A percentile compares a stretch with the other conserved stretches of the same genome.
Conservation (phyloP, 1,284 basidiomycete genomes). For the Cryptococcus sp. region DNA sequence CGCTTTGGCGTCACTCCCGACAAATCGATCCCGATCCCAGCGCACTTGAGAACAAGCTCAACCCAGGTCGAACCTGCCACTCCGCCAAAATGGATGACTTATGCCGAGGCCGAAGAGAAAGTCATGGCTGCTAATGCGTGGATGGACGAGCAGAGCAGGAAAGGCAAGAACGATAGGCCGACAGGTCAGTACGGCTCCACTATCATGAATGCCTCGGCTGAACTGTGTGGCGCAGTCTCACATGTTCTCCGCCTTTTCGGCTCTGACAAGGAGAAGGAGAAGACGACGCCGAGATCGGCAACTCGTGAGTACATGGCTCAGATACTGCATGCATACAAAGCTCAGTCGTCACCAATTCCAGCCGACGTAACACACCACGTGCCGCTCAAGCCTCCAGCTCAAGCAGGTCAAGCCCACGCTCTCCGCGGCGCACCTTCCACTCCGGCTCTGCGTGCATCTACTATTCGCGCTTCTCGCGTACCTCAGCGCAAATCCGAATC, state of each 20-base stretch:
- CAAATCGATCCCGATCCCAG: constrained; percentile 25
- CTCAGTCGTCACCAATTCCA: constrained; percentile 6
- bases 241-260: constrained; percentile 40
- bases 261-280: constrained; percentile 26
- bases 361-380: constrained; percentile 31
- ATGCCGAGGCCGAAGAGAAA: constrained; percentile 41
- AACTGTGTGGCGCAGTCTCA: constrained; percentile 20
- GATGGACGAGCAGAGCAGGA: constrained; percentile 23
- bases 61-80: constrained; percentile 44
- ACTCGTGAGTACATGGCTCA: constrained; percentile 23
- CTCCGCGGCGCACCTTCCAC: constrained; percentile 42
- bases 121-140: constrained; percentile 26
- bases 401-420: constrained; percentile 10
- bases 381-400: constrained; percentile 32
- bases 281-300: constrained; percentile 18
- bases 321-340: neutral
- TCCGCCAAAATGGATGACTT: constrained; percentile 39
- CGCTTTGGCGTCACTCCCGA: constrained; percentile 36
- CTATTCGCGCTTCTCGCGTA: constrained; percentile 17
- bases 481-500: constrained; percentile 42
- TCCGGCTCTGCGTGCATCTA: constrained; percentile 34
- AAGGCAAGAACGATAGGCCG: constrained; percentile 39
- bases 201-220: neutral
- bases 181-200: constrained; percentile 25
- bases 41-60: constrained; percentile 32